phyloP scores from a whole-genome alignment of 2,329 filamentous ascomycete species.

The Penicillium verrucosum region DNA sequence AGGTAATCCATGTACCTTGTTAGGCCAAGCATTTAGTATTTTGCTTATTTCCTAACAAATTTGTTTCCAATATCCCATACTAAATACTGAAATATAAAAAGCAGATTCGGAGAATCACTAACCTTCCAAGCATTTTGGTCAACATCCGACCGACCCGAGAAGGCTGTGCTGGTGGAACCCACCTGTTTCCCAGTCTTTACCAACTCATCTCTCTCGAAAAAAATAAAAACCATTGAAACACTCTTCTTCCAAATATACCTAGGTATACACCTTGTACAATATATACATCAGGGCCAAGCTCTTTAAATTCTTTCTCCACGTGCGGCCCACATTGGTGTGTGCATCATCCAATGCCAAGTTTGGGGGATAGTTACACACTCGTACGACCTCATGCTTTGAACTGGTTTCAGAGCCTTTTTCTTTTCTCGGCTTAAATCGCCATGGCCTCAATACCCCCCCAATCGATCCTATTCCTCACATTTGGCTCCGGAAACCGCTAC shows the following conservation, averaged over 20 bases:
- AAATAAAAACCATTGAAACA: not conserved
- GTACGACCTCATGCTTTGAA: conserved; percentile 12
- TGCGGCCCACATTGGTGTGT: not conserved
- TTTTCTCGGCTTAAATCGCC: not conserved
- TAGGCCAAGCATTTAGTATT: not conserved
- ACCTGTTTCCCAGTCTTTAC: conserved; percentile 6
- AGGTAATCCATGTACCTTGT: no score
- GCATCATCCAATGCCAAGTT: conserved; percentile 5
- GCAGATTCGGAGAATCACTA: not conserved
- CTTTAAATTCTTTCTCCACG: not conserved
- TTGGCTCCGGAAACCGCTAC: not conserved
- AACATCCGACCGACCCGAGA: conserved; percentile 21
- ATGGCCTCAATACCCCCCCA: not conserved
- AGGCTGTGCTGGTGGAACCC: conserved; percentile 25
- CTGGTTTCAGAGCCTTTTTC: not conserved
- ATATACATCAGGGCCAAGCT: not conserved
- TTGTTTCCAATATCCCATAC: no score
- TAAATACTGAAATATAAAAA: no score
- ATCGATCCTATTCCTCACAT: not conserved
- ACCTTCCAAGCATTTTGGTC: not conserved
- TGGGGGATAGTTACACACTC: conserved; percentile 1
- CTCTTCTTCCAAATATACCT: not conserved
- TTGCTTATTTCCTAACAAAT: no score
- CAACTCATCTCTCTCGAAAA: not conserved
- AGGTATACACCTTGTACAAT: not conserved